These are phyloP conservation scores for Macrophomina phaseolina DNA, from an alignment of 2,329 filamentous ascomycete species.

Conservation along the genomic window DNA sequence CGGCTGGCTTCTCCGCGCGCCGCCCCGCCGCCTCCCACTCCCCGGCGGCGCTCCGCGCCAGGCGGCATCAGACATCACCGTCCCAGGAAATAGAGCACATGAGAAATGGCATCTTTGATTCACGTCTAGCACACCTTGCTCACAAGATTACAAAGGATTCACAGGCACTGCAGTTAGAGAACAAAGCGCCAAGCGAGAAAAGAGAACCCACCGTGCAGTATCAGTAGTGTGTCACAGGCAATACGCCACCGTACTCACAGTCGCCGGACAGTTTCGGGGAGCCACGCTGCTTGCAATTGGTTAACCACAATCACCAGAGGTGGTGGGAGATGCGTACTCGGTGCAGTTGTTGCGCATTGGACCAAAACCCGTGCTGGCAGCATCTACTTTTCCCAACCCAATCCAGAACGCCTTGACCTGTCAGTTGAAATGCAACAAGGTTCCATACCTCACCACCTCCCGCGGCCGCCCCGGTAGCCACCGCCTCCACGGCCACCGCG, in stretches of 20 bases:
- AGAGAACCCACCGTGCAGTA: conserved; percentile 7
- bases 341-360: conserved; percentile 21
- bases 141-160: neutral
- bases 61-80: neutral
- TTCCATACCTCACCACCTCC: conserved; percentile 28
- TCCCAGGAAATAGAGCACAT: neutral
- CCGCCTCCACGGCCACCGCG: conserved; percentile 41
- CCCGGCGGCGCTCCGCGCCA: neutral
- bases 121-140: neutral
- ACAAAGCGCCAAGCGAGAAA: neutral
- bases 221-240: neutral
- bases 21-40: neutral
- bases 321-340: conserved; percentile 25
- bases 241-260: conserved; percentile 12
- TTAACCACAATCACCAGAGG: conserved; percentile 23
- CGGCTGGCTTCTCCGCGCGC: neutral
- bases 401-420: conserved; percentile 26
- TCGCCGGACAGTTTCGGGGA: neutral
- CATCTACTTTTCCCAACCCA: conserved; percentile 25
- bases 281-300: conserved; percentile 21
- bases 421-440: conserved; percentile 25
- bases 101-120: neutral
- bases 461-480: conserved; percentile 21
- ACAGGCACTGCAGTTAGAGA: neutral
- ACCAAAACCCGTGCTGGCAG: conserved; percentile 19